phyloP scores from a whole-genome alignment of 2,329 filamentous ascomycete species.

The Pseudogymnoascus sp. region DNA sequence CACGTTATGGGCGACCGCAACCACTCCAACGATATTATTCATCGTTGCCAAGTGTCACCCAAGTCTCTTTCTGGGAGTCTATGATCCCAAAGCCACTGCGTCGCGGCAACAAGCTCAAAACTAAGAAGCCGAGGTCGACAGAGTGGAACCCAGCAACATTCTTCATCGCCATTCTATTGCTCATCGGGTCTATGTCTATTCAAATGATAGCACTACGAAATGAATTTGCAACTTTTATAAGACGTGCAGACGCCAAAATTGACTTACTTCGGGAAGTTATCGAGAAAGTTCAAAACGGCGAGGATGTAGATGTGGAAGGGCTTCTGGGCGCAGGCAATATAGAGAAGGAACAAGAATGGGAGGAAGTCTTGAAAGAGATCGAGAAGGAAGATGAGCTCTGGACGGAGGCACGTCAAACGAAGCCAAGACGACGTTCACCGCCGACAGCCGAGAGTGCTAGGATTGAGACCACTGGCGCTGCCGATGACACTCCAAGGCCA shows the following conservation, averaged over 20 bases:
- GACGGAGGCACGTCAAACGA: slow-evolving; percentile 22
- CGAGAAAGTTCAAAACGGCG: slow-evolving; percentile 58
- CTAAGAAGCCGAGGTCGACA: slow-evolving; percentile 42
- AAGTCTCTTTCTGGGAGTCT: slow-evolving; percentile 52
- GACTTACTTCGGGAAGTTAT: slow-evolving; percentile 66
- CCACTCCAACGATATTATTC: slow-evolving; percentile 26
- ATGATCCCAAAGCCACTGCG: slow-evolving; percentile 61
- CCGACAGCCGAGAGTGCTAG: not conserved
- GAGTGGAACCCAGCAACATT: slow-evolving; percentile 76
- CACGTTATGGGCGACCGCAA: slow-evolving; percentile 1
- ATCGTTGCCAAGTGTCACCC: slow-evolving; percentile 32
- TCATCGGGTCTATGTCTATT: slow-evolving; percentile 94
- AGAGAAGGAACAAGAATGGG: slow-evolving; percentile 75
- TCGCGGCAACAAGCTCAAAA: slow-evolving; percentile 29
- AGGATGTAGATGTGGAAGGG: slow-evolving; percentile 77
- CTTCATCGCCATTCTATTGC: slow-evolving; percentile 70
- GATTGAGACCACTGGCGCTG: not conserved
- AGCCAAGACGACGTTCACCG: slow-evolving; percentile 20
- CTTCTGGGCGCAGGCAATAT: slow-evolving; percentile 69
- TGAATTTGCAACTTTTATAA: slow-evolving; percentile 61
- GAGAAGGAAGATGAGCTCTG: slow-evolving; percentile 51
- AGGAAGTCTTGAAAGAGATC: slow-evolving; percentile 63
- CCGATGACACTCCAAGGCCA: slow-evolving; percentile 13
- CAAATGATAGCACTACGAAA: slow-evolving; percentile 78
- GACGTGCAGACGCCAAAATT: slow-evolving; percentile 73